Evolutionary conservation across 768 basidiomycete species (phyloP).

Genomic region (Termitomyces sp.): DNA sequence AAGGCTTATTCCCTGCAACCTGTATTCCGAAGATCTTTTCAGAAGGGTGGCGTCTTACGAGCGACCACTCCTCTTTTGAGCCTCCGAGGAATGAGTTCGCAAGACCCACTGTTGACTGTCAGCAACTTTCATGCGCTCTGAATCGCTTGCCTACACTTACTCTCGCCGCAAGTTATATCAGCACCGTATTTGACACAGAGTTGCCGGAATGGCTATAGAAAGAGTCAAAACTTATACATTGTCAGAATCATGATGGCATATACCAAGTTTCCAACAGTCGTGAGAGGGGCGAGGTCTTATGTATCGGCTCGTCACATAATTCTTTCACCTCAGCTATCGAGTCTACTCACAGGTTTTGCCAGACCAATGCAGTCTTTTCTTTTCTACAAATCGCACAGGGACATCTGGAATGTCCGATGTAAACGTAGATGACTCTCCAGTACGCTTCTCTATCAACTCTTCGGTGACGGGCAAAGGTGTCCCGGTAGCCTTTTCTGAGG

Average conservation of each 20-base stretch:
- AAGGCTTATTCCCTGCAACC: slow-evolving; percentile 84
- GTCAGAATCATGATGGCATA: slow-evolving; percentile 10
- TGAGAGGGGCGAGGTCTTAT: slow-evolving; percentile 58
- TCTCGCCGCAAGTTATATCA: slow-evolving; percentile 95
- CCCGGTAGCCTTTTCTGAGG: neutral
- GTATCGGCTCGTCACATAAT: neutral
- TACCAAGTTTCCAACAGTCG: slow-evolving; percentile 93
- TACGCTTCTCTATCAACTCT: slow-evolving; percentile 27
- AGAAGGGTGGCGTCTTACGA: slow-evolving; percentile 83
- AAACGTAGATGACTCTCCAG: slow-evolving; percentile 24
- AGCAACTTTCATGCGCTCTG: neutral
- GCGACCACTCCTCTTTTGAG: slow-evolving; percentile 92
- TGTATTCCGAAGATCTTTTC: slow-evolving; percentile 90
- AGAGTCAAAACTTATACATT: neutral
- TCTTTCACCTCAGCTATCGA: neutral
- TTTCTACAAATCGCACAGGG: slow-evolving; percentile 68
- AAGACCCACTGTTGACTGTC: slow-evolving; percentile 67
- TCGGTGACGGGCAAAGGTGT: neutral
- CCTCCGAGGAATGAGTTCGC: slow-evolving; percentile 84
- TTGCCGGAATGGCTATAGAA: slow-evolving; percentile 79
- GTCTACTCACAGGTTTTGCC: slow-evolving; percentile 72
- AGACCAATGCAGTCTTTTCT: slow-evolving; percentile 80
- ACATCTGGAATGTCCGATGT: slow-evolving; percentile 64
- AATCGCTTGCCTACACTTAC: slow-evolving; percentile 29
- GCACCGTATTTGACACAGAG: slow-evolving; percentile 83